Base-by-base conservation (phyloP, 352 stramenopile genomes). In the Globisporangium alternatum region DNA sequence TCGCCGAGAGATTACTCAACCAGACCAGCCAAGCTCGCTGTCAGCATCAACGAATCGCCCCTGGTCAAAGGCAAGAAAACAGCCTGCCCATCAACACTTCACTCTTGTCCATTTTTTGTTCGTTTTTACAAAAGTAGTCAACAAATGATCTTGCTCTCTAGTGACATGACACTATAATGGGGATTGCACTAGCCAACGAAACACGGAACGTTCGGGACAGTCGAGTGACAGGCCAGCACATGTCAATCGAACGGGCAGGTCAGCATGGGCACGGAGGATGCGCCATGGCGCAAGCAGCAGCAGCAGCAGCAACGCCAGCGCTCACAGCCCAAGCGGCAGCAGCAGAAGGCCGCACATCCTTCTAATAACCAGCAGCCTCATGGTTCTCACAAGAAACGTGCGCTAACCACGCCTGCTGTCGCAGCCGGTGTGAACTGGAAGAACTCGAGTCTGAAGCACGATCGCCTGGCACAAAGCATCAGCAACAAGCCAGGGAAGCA, bases 371-470 rank as follows among this genome's bases (percentile, higher is more conserved):
- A 49, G 6, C 59, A 65, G 59, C 47, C 12, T 25, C 15, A 48
- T 12, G 45, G 15, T 33, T 1, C 21, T 22, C 56, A 3, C 12
- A 53, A 44, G 25, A 64, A 33, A 25, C 43, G 31, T 12, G 48
- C 47, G 13, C 12, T 28, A 1, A 0, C 53, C 2, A 13, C 57
- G 1, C 21, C 31, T 2, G 56, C 44, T 31, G 19, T 63, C 19
- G n/a, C 48, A 2, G 60, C 60, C 12, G 62, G 62, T 13, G 33
- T 31, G 9, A 67, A 67, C 28, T 67, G 62, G 62, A 67, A 67
- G 45, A 48, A 52, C 41, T 47, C 60, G 15, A 55, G 25, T 33
- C 25, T 53, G 28, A 52, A 47, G n/a, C 45, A 57, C 31, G 22
- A 64, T 12, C 57, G 43, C 7, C 15, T 43, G 15, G 28, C 35